phyloP scores from a whole-genome alignment of 2,329 filamentous ascomycete species.

The Trichophyton mentagrophytes region DNA sequence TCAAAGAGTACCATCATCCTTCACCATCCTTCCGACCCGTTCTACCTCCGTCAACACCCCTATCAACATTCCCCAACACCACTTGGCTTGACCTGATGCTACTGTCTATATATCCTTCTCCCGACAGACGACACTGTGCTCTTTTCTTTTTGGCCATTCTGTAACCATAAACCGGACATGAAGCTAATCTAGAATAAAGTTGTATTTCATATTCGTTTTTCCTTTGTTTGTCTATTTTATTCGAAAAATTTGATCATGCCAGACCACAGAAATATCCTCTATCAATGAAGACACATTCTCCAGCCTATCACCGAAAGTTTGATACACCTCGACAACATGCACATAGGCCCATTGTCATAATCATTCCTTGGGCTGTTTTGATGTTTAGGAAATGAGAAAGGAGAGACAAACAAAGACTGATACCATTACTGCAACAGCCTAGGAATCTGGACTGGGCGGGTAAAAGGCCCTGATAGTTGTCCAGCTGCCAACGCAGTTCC shows the following conservation, averaged over 20 bases:
- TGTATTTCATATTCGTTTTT: background rate
- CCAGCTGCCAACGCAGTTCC: background rate
- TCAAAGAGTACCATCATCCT: background rate
- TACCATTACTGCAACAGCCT: background rate
- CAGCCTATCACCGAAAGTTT: background rate
- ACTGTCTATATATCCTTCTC: background rate
- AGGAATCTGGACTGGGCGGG: background rate
- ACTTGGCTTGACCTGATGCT: background rate
- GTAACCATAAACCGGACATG: slow-evolving; percentile 6
- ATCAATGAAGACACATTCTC: too few relatives aligned
- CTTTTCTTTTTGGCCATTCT: slow-evolving; percentile 4
- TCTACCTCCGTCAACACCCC: background rate
- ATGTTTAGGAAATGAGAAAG: background rate
- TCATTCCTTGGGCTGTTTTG: background rate
- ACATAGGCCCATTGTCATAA: background rate
- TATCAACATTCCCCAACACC: background rate
- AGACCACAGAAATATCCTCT: background rate
- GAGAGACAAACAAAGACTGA: background rate
- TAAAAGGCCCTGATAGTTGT: background rate
- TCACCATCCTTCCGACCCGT: background rate
- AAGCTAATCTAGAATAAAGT: slow-evolving; percentile 2
- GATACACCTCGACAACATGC: background rate
- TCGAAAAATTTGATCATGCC: background rate
- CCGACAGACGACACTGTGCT: background rate
- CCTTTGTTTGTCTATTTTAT: background rate